phyloP scores from a whole-genome alignment of 2,329 filamentous ascomycete genomes.

The Ophiostoma piceae region DNA sequence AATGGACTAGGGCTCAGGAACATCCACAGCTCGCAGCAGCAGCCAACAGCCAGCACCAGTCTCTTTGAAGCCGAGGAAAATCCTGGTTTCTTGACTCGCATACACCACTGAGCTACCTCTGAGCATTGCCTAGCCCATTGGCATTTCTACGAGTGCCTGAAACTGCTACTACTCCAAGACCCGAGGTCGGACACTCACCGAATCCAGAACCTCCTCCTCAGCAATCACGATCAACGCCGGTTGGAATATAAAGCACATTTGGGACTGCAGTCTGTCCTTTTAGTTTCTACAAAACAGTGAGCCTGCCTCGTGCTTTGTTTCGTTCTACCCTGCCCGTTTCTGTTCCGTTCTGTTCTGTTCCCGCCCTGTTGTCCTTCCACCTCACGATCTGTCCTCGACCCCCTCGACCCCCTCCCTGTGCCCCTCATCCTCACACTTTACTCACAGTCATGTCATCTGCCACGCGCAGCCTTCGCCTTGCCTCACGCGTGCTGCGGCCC shows the following conservation, averaged over 20 bases:
- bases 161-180: slow-evolving; percentile 20
- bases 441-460: slow-evolving; percentile 47
- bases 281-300: not conserved
- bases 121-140: not conserved
- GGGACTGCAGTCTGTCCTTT: not conserved
- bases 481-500: slow-evolving; percentile 50
- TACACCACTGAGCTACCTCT: not conserved
- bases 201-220: slow-evolving; percentile 3
- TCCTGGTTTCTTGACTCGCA: not conserved
- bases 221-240: not conserved
- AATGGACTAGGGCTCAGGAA: not conserved
- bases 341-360: not conserved
- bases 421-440: slow-evolving; percentile 18
- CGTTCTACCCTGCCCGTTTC: too few relatives aligned
- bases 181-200: slow-evolving; percentile 22
- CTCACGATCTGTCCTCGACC: slow-evolving; percentile 4
- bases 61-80: slow-evolving; percentile 1
- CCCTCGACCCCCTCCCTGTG: slow-evolving; percentile 1
- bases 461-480: slow-evolving; percentile 50
- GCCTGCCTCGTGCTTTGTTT: not conserved
- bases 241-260: slow-evolving; percentile 19
- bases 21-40: not conserved
- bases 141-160: not conserved
- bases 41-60: not conserved
- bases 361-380: not conserved